A percentile compares a stretch with the other conserved stretches of the same genome.
Conservation (phyloP, 176 grass and related monocot species). For the Hordeum marinum region DNA sequence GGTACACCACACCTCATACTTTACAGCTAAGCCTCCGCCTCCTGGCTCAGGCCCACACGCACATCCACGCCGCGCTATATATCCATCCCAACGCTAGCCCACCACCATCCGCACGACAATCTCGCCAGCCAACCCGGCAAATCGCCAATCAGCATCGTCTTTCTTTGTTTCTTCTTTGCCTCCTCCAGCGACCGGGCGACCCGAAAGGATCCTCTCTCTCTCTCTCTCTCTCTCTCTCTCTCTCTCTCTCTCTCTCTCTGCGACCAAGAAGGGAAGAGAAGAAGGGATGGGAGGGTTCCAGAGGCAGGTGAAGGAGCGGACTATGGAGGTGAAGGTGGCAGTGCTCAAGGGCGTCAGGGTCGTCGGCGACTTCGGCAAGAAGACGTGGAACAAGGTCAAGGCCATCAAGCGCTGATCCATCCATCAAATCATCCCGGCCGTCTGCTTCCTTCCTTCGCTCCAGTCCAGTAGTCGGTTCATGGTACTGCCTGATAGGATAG, state of each 20-base stretch:
- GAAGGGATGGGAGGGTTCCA: constrained; percentile 49
- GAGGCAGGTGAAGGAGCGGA: constrained; percentile 55
- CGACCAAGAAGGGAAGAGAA: background rate
- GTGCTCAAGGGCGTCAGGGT: constrained; percentile 61
- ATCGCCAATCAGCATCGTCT: no score
- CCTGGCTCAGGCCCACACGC: background rate
- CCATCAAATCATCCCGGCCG: no score
- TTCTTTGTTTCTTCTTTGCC: background rate
- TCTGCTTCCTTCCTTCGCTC: no score
- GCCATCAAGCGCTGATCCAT: constrained; percentile 55
- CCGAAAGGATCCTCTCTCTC: background rate
- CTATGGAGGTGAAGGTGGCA: constrained; percentile 49
- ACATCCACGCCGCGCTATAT: background rate
- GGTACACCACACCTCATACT: constrained; percentile 17
- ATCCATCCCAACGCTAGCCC: background rate
- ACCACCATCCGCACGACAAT: background rate
- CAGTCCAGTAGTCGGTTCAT: no score
- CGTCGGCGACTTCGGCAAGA: constrained; percentile 67
- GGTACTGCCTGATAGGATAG: background rate
- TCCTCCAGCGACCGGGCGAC: background rate
- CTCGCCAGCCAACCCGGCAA: no score
- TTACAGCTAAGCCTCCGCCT: constrained; percentile 25
- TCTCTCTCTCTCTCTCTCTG: no score
- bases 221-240: no score
- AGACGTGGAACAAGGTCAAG: constrained; percentile 74